phyloP scores from a whole-genome alignment of 2,329 filamentous ascomycete genomes.

The Cladosporium sp. region DNA sequence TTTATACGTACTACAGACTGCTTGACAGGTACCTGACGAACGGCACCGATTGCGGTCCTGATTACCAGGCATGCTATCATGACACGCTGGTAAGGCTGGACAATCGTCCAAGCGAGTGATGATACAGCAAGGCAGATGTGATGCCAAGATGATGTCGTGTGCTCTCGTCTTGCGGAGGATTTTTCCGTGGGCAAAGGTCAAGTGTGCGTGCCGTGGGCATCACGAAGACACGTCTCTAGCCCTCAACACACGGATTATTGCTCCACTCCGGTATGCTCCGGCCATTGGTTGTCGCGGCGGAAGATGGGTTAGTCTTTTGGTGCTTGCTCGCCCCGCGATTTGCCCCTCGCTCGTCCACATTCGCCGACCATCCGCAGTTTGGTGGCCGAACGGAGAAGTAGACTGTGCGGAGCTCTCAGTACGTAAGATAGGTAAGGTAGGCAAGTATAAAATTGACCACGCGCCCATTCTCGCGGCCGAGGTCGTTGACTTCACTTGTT shows the following conservation, averaged over 20 bases:
- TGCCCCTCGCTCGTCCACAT: neutral
- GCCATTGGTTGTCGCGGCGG: neutral
- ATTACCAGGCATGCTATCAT: too few species aligned
- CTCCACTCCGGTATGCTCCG: neutral
- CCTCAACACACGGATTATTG: neutral
- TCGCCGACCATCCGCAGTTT: neutral
- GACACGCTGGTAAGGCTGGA: neutral
- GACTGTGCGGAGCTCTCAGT: constrained; percentile 4
- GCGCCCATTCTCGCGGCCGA: constrained; percentile 11
- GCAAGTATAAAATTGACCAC: constrained; percentile 8
- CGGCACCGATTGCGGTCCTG: too few species aligned
- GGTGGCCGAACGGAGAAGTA: constrained; percentile 3
- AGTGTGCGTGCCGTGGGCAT: too few species aligned
- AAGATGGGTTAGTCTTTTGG: neutral
- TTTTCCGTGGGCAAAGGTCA: too few species aligned
- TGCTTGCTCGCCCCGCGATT: neutral
- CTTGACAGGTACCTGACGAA: too few species aligned
- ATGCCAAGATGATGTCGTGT: neutral
- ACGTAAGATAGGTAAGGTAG: neutral
- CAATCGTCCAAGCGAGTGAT: neutral
- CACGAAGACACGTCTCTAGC: neutral
- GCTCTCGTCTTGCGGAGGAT: neutral
- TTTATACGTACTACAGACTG: too few species aligned
- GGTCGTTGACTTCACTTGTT: neutral
- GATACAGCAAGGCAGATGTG: neutral